Evolutionary conservation across 768 basidiomycete genomes (phyloP).

Genomic region (Naganishia onofrii): DNA sequence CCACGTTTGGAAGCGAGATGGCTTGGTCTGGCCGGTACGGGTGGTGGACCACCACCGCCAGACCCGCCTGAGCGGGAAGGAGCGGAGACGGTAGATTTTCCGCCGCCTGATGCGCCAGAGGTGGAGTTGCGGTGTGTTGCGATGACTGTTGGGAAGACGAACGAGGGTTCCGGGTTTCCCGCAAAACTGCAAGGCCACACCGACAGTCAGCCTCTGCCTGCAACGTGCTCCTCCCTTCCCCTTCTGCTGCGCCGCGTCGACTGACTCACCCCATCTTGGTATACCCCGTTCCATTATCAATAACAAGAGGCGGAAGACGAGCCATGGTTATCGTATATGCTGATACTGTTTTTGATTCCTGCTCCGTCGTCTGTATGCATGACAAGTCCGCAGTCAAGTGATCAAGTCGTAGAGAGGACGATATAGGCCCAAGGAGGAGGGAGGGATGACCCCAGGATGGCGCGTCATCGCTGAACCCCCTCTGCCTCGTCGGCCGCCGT

Average conservation of each 20-base stretch:
- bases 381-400: no score
- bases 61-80: slow-evolving; percentile 38
- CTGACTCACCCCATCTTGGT: slow-evolving; percentile 35
- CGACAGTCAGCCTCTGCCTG: no score
- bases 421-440: no score
- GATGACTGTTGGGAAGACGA: slow-evolving; percentile 98
- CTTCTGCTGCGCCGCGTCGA: slow-evolving; percentile 16
- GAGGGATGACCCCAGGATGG: not conserved
- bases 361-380: no score
- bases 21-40: slow-evolving; percentile 78
- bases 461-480: not conserved
- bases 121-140: slow-evolving; percentile 74
- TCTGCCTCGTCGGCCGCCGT: not conserved
- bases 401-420: no score
- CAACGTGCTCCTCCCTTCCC: no score
- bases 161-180: slow-evolving; percentile 97
- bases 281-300: slow-evolving; percentile 24
- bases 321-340: not conserved
- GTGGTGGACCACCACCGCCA: slow-evolving; percentile 57
- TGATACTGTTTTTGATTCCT: no score
- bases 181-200: slow-evolving; percentile 63
- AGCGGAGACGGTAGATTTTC: slow-evolving; percentile 19
- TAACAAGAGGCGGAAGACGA: slow-evolving; percentile 12
- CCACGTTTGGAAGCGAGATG: slow-evolving; percentile 94
- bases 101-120: slow-evolving; percentile 53